A percentile compares a stretch with the other conserved stretches of the same genome.
These are phyloP conservation scores for Lachnum nothofagi DNA, from an alignment of 2,329 filamentous ascomycete genomes.

Conservation along the genomic window DNA sequence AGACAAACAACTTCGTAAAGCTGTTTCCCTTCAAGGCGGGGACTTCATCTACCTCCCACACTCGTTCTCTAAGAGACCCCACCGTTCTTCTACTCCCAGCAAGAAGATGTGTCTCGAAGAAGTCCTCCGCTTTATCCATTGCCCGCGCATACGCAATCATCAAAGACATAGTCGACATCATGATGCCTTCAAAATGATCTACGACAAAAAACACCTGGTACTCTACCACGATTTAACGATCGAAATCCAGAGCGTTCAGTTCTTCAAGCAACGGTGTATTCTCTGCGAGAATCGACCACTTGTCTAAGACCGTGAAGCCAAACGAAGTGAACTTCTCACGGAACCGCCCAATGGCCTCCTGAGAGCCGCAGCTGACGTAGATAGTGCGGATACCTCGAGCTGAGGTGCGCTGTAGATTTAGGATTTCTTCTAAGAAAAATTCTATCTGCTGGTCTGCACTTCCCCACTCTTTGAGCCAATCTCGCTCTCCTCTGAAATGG, in stretches of 20 bases:
- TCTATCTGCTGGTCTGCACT: constrained; percentile 14
- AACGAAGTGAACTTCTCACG: constrained; percentile 11
- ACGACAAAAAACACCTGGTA: constrained; percentile 20
- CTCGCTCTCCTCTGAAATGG: constrained; percentile 23
- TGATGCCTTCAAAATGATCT: constrained; percentile 18
- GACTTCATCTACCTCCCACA: constrained; percentile 2
- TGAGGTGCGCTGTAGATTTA: not conserved
- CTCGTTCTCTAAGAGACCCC: not conserved
- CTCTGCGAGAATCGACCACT: constrained; percentile 13
- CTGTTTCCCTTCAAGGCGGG: constrained; percentile 19
- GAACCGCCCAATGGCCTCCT: constrained; percentile 16
- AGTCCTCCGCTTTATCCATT: constrained; percentile 15
- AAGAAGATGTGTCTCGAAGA: constrained; percentile 18
- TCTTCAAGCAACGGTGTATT: constrained; percentile 6
- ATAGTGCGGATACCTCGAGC: constrained; percentile 8
- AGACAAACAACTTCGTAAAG: constrained; percentile 22
- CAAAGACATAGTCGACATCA: constrained; percentile 22
- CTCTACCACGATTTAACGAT: constrained; percentile 21
- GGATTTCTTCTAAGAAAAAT: constrained; percentile 15
- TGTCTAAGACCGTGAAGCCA: constrained; percentile 20
- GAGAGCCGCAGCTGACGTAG: constrained; percentile 25
- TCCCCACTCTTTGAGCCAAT: constrained; percentile 22
- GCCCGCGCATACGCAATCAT: constrained; percentile 22
- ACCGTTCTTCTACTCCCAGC: constrained; percentile 14
- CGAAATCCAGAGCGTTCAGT: constrained; percentile 18